Evolutionary conservation across 2,329 filamentous ascomycete genomes (phyloP).

Genomic region (Phaeomoniella chlamydospora): DNA sequence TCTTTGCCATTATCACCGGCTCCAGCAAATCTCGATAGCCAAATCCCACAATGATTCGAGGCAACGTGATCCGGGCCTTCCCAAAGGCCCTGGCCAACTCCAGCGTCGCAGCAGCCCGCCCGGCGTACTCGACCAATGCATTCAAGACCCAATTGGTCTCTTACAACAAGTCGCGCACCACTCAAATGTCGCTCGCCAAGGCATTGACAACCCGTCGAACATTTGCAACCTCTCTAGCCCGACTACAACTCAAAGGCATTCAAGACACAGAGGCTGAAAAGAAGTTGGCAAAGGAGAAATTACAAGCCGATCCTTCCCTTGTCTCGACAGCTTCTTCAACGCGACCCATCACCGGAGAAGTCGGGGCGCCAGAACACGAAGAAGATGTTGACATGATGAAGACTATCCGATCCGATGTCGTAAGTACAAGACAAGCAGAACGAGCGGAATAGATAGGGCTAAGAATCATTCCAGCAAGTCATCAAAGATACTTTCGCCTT

Average conservation of each 20-base stretch:
- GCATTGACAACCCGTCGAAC: conserved; percentile 29
- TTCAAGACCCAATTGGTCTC: conserved; percentile 30
- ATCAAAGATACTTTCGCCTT: conserved; percentile 59
- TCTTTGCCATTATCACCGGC: too few species aligned
- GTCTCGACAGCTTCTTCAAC: conserved; percentile 46
- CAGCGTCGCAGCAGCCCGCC: conserved; percentile 27
- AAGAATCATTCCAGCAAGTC: conserved; percentile 32
- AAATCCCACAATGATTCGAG: conserved; percentile 28
- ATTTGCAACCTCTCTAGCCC: conserved; percentile 31
- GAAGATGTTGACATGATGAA: conserved; percentile 35
- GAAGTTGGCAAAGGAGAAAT: conserved; percentile 35
- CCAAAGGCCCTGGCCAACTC: conserved; percentile 27
- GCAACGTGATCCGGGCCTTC: conserved; percentile 27
- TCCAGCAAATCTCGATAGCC: too few species aligned
- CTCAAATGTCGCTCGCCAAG: conserved; percentile 20
- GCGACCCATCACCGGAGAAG: conserved; percentile 33
- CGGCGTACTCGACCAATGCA: conserved; percentile 21
- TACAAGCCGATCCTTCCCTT: conserved; percentile 44
- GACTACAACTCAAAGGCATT: conserved; percentile 23
- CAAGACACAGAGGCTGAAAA: conserved; percentile 18
- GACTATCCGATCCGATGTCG: conserved; percentile 41
- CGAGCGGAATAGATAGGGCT: not conserved
- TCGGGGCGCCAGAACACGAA: conserved; percentile 18
- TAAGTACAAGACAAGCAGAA: conserved; percentile 23
- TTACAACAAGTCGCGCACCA: conserved; percentile 21